phyloP scores from a whole-genome alignment of 208 protist species.

The Acanthamoeba lenticulata region DNA sequence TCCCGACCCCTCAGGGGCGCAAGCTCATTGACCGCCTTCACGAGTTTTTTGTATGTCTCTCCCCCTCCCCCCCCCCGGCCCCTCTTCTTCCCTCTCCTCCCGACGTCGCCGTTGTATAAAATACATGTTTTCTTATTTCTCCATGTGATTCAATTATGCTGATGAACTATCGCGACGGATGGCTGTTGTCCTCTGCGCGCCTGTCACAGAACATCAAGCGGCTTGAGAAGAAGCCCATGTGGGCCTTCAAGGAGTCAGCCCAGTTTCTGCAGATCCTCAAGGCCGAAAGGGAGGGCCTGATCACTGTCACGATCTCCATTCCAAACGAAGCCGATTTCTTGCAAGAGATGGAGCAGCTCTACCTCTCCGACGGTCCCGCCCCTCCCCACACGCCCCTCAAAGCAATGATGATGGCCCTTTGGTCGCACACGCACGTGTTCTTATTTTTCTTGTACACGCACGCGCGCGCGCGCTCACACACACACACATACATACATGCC shows the following conservation, averaged over 20 bases:
- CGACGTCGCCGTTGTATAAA: not conserved
- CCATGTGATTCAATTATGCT: too few species aligned
- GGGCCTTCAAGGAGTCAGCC: constrained; percentile 3
- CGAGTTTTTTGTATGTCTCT: constrained; percentile 3
- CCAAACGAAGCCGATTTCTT: constrained; percentile 25
- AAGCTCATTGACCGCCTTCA: constrained; percentile 22
- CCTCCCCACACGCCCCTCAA: too few species aligned
- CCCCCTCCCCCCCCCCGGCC: not conserved
- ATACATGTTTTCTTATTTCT: not conserved
- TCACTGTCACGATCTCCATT: constrained; percentile 40
- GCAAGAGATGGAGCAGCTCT: constrained; percentile 54
- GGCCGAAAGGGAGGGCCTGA: constrained; percentile 53
- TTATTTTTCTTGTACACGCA: not conserved
- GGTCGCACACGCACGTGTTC: too few species aligned
- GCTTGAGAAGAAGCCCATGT: not conserved
- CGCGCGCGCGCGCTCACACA: too few species aligned
- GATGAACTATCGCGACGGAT: not conserved
- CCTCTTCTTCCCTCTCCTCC: not conserved
- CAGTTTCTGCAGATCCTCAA: constrained; percentile 60
- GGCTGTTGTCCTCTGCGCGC: not conserved
- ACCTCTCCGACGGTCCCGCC: constrained; percentile 22
- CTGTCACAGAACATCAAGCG: constrained; percentile 19
- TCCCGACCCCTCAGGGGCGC: not conserved
- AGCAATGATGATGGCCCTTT: too few species aligned
- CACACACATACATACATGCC: too few species aligned